Evolutionary conservation across 1,139 yeast species (phyloP).

Genomic region (Candida sp.): DNA sequence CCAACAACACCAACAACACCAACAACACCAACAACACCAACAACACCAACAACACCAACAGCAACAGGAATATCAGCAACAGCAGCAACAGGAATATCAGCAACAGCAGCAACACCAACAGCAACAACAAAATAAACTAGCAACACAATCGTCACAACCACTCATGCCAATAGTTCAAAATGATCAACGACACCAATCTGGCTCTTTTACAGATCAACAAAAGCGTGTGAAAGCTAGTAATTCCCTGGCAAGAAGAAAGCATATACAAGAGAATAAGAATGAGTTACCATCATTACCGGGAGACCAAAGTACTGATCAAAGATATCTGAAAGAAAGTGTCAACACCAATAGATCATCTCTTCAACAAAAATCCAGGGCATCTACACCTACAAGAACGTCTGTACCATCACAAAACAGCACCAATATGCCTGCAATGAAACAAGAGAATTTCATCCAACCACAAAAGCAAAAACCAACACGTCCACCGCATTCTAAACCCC

Average conservation of each 20-base stretch:
- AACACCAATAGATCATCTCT: slow-evolving; percentile 5
- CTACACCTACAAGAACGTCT: not conserved
- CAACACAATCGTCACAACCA: not conserved
- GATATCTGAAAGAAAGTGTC: not conserved
- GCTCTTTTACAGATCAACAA: not conserved
- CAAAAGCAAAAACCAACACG: slow-evolving; percentile 4
- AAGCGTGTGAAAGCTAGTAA: not conserved
- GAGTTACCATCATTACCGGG: slow-evolving; percentile 3
- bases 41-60: not conserved
- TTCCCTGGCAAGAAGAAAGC: not conserved
- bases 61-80: slow-evolving; percentile 4
- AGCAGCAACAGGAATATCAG: slow-evolving; percentile 2
- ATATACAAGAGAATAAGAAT: slow-evolving; percentile 2
- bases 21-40: too few relatives aligned
- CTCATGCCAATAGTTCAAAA: not conserved
- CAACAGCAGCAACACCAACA: not conserved
- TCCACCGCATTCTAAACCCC: slow-evolving; percentile 1
- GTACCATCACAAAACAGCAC: not conserved
- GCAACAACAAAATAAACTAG: not conserved
- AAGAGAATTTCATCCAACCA: not conserved
- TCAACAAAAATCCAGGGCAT: not conserved
- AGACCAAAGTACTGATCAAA: slow-evolving; percentile 1
- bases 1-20: too few relatives aligned
- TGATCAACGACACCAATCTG: not conserved
- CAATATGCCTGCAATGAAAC: not conserved